Percentiles rank a stretch among this genome's conserved stretches.
phyloP scores from a whole-genome alignment of 2,329 filamentous ascomycete genomes.

The Thermothelomyces thermophilus region DNA sequence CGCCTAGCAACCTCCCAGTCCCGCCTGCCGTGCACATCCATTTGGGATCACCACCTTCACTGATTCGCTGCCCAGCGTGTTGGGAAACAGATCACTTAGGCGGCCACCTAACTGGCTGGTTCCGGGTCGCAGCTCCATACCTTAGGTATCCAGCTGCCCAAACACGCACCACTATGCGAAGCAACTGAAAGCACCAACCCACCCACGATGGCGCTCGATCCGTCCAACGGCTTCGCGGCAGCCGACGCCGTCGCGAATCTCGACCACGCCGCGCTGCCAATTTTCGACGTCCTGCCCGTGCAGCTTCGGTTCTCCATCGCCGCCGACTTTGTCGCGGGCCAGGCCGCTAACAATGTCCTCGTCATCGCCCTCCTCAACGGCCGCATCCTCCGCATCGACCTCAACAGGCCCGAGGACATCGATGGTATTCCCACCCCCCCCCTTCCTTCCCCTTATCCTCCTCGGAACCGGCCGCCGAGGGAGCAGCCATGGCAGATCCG shows the following conservation, averaged over 20 bases:
- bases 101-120: neutral
- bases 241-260: conserved; percentile 54
- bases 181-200: conserved; percentile 11
- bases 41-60: no score
- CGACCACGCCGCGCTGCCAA: conserved; percentile 57
- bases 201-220: conserved; percentile 59
- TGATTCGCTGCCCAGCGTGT: neutral
- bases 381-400: conserved; percentile 86
- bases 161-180: conserved; percentile 13
- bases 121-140: no score
- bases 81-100: neutral
- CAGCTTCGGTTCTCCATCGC: conserved; percentile 91
- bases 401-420: conserved; percentile 90
- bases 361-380: conserved; percentile 87
- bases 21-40: no score
- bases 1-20: no score
- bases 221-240: conserved; percentile 65
- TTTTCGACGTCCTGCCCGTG: conserved; percentile 91
- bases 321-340: conserved; percentile 90
- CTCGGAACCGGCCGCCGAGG: no score
- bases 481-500: neutral
- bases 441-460: neutral
- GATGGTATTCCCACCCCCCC: conserved; percentile 54
- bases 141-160: neutral
- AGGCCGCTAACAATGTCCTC: conserved; percentile 95